Evolutionary conservation across 805 yeast genomes (phyloP).

Genomic region (Yarrowia sp.): DNA sequence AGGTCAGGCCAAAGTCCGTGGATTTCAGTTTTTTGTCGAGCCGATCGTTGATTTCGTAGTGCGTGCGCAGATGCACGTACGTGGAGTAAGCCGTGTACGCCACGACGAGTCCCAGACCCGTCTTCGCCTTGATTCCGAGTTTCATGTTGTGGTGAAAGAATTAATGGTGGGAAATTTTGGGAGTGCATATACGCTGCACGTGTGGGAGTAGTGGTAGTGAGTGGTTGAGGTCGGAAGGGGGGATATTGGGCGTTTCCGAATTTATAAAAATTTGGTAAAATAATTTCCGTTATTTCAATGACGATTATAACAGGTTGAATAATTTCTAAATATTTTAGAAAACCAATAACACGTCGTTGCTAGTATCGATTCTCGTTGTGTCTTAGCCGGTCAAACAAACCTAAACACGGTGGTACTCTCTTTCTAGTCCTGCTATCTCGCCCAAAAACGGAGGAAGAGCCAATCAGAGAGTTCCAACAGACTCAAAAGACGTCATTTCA

Average conservation of each 20-base stretch:
- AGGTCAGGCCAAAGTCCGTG: background rate
- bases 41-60: constrained; percentile 51
- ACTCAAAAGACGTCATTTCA: too few relatives aligned
- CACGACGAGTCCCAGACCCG: constrained; percentile 33
- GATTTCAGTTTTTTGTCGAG: constrained; percentile 36
- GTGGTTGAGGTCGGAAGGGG: background rate
- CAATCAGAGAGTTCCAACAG: background rate
- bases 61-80: constrained; percentile 56
- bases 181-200: background rate
- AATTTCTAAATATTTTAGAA: too few relatives aligned
- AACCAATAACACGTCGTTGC: too few relatives aligned
- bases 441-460: background rate
- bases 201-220: background rate
- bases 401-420: background rate
- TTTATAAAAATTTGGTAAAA: background rate
- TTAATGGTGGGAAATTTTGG: background rate
- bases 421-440: background rate
- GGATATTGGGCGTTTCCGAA: too few relatives aligned
- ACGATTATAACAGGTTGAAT: too few relatives aligned
- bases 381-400: too few relatives aligned
- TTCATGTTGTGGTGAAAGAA: constrained; percentile 9
- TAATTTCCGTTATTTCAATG: too few relatives aligned
- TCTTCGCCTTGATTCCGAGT: constrained; percentile 29
- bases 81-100: constrained; percentile 66
- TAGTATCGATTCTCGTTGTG: too few relatives aligned